Conservation (phyloP, 192 early-diverging fungal genomes). For the Lunasporangiospora selenospora region DNA sequence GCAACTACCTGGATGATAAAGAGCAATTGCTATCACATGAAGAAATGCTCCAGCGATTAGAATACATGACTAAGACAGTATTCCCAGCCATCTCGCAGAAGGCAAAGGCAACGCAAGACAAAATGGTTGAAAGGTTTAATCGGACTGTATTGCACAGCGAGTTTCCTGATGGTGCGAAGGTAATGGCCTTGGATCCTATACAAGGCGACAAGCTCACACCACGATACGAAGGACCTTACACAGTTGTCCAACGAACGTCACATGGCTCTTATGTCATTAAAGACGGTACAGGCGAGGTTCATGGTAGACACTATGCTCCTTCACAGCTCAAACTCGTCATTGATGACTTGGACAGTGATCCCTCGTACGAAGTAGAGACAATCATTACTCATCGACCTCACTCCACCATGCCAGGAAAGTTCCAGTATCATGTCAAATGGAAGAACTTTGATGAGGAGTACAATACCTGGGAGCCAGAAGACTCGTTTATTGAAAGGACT, state of each 20-base stretch:
- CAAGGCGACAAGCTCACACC: neutral
- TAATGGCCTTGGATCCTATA: slow-evolving; percentile 16
- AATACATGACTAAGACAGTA: slow-evolving; percentile 6
- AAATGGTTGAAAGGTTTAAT: slow-evolving; percentile 6
- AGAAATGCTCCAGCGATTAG: neutral
- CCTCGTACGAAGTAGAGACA: neutral
- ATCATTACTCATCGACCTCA: neutral
- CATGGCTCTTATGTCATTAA: slow-evolving; percentile 9
- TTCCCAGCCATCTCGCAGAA: slow-evolving; percentile 14
- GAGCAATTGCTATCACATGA: neutral
- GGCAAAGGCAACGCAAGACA: neutral
- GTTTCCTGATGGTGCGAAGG: slow-evolving; percentile 9
- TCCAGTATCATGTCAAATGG: slow-evolving; percentile 8
- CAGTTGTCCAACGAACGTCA: neutral
- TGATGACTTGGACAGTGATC: neutral
- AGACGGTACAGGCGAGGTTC: neutral
- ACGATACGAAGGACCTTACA: slow-evolving; percentile 13
- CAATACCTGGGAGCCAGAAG: slow-evolving; percentile 1
- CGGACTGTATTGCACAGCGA: neutral
- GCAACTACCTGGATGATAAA: slow-evolving; percentile 17
- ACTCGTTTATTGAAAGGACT: neutral
- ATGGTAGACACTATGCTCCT: neutral
- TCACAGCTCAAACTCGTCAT: slow-evolving; percentile 6
- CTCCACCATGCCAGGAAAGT: neutral
- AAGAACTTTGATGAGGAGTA: neutral